Evolutionary conservation across 2,329 filamentous ascomycete species (phyloP).

Genomic region (Coniella lustricola): DNA sequence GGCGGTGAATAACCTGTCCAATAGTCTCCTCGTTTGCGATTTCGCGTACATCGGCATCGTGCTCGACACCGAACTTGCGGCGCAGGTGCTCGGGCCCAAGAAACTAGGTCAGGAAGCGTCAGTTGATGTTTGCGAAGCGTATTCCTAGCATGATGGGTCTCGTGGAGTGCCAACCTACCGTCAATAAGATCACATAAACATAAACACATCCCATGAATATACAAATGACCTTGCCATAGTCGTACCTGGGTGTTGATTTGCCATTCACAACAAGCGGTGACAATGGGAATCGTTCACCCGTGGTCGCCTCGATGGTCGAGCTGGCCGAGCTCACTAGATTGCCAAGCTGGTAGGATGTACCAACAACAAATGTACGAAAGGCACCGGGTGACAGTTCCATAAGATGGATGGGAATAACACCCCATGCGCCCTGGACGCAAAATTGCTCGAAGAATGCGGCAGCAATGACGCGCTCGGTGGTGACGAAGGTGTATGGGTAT

Average conservation of each 20-base stretch:
- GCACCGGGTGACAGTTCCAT: conserved; percentile 69
- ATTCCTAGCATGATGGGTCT: too few species aligned
- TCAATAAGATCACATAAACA: conserved; percentile 52
- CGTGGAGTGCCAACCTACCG: too few species aligned
- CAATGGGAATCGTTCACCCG: conserved; percentile 69
- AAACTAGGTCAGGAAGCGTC: conserved; percentile 24
- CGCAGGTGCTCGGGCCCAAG: conserved; percentile 52
- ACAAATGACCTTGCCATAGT: conserved; percentile 79
- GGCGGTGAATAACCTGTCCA: conserved; percentile 34
- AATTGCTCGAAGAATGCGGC: conserved; percentile 81
- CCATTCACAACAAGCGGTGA: conserved; percentile 33
- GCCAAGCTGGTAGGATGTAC: conserved; percentile 69
- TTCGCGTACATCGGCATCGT: conserved; percentile 42
- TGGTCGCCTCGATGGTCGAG: conserved; percentile 68
- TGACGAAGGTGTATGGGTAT: conserved; percentile 74
- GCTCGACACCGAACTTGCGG: conserved; percentile 42
- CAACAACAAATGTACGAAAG: conserved; percentile 68
- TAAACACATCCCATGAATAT: conserved; percentile 89
- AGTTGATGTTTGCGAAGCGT: not conserved
- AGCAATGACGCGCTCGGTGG: conserved; percentile 58
- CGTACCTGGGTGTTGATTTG: conserved; percentile 45
- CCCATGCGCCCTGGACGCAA: conserved; percentile 71
- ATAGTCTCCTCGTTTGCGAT: conserved; percentile 35
- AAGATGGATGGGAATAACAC: conserved; percentile 67
- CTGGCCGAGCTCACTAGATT: conserved; percentile 65